A percentile compares a stretch with the other conserved stretches of the same genome.
phyloP scores from a whole-genome alignment of 495 filamentous ascomycete genomes.

The Hapsidospora chrysogenum region DNA sequence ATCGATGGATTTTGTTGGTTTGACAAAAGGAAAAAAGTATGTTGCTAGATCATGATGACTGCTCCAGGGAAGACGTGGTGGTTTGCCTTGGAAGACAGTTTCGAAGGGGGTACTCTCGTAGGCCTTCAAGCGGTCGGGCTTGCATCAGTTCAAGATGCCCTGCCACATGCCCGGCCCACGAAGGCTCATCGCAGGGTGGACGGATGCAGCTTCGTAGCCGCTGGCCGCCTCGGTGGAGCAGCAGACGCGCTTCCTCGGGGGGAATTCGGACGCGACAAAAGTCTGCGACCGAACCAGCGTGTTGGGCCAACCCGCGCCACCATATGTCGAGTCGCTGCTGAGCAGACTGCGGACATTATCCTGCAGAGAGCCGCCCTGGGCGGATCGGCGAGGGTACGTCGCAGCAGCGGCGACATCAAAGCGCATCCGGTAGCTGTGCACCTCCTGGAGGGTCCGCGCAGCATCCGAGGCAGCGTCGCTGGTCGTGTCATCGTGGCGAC shows the following conservation, averaged over 20 bases:
- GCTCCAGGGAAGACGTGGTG: too few relatives aligned
- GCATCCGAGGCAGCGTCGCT: conserved; percentile 28
- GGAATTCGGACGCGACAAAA: conserved; percentile 19
- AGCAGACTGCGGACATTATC: conserved; percentile 55
- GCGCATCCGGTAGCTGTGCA: conserved; percentile 35
- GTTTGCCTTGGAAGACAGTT: too few relatives aligned
- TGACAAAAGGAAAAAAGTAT: too few relatives aligned
- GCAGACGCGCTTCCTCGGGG: conserved; percentile 43
- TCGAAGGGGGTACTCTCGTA: too few relatives aligned
- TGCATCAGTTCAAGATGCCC: conserved; percentile 28
- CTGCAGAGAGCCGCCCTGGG: conserved; percentile 36
- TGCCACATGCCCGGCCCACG: conserved; percentile 45
- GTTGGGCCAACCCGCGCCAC: conserved; percentile 14
- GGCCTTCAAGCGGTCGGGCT: too few relatives aligned
- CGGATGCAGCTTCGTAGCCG: conserved; percentile 13
- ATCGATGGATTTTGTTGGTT: too few relatives aligned
- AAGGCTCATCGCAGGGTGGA: conserved; percentile 21
- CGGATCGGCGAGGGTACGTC: conserved; percentile 15
- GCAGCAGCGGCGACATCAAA: conserved; percentile 11
- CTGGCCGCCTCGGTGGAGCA: conserved; percentile 30
- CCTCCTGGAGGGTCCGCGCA: conserved; percentile 51
- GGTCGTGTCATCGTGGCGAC: conserved; percentile 25
- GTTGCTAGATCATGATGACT: too few relatives aligned
- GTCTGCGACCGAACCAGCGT: conserved; percentile 10
- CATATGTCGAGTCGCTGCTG: conserved; percentile 11